Evolutionary conservation across 106 monocot species (phyloP).

Genomic region (Dendrobium officinale): DNA sequence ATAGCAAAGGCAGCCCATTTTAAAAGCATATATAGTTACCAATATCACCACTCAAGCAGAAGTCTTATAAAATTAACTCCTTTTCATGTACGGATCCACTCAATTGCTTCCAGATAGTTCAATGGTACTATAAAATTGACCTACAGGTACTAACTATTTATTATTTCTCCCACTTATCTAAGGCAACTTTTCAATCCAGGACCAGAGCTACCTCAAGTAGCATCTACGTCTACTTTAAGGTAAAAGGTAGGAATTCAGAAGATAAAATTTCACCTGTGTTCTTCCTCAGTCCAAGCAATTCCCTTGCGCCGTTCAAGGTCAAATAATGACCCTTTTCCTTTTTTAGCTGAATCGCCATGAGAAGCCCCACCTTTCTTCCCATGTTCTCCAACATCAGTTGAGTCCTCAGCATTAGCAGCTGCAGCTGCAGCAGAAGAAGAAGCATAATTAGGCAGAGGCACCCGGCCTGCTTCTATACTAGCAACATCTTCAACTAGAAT

Average conservation of each 20-base stretch:
- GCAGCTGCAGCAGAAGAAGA: neutral
- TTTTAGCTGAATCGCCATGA: conserved; percentile 7
- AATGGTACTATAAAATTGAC: too few relatives aligned
- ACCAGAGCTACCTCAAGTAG: too few relatives aligned
- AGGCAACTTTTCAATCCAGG: too few relatives aligned
- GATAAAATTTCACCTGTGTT: conserved; percentile 15
- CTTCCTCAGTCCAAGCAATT: conserved; percentile 21
- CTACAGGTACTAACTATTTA: too few relatives aligned
- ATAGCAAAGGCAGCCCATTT: too few relatives aligned
- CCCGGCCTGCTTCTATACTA: conserved; percentile 59
- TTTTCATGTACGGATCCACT: too few relatives aligned
- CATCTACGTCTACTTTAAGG: neutral
- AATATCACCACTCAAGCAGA: too few relatives aligned
- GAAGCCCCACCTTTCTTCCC: conserved; percentile 23
- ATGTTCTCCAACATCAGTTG: conserved; percentile 1
- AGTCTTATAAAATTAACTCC: too few relatives aligned
- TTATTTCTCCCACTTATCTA: too few relatives aligned
- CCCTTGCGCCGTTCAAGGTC: conserved; percentile 57
- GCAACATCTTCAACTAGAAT: conserved; percentile 65
- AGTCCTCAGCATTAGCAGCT: neutral
- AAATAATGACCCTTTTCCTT: conserved; percentile 24
- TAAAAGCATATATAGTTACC: too few relatives aligned
- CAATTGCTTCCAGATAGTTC: too few relatives aligned
- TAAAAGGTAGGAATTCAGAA: neutral
- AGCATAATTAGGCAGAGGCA: conserved; percentile 53